phyloP scores from a whole-genome alignment of 768 basidiomycete genomes.

The Cytidiella melzeri region DNA sequence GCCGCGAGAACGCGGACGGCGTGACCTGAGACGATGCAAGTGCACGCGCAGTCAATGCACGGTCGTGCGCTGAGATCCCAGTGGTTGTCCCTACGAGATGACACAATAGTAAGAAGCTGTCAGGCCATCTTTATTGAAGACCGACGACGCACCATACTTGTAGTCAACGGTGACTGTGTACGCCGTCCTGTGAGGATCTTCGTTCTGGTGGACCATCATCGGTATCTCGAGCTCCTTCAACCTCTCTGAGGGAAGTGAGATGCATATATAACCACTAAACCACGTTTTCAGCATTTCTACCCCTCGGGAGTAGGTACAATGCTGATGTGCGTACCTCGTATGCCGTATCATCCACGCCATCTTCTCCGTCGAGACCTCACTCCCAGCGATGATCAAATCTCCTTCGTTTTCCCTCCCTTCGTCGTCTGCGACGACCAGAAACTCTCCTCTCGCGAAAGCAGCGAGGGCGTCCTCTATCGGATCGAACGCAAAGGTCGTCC shows the following conservation, averaged over 20 bases:
- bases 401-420: slow-evolving; percentile 96
- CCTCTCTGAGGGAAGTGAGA: slow-evolving; percentile 71
- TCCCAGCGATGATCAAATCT: slow-evolving; percentile 86
- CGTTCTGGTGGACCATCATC: slow-evolving; percentile 91
- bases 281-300: too few species aligned
- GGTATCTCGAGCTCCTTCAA: slow-evolving; percentile 77
- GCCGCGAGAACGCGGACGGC: slow-evolving; percentile 77
- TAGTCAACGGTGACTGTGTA: slow-evolving; percentile 97
- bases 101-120: not conserved
- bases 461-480: slow-evolving; percentile 71
- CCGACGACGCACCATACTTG: slow-evolving; percentile 56
- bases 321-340: slow-evolving; percentile 65
- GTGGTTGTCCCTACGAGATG: slow-evolving; percentile 71
- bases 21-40: slow-evolving; percentile 56
- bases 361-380: slow-evolving; percentile 82
- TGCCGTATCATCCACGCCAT: slow-evolving; percentile 99
- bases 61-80: slow-evolving; percentile 95
- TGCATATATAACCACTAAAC: slow-evolving; percentile 87
- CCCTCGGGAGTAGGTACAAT: too few species aligned
- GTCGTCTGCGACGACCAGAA: slow-evolving; percentile 97
- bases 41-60: slow-evolving; percentile 79
- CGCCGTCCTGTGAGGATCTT: slow-evolving; percentile 88
- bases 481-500: slow-evolving; percentile 62
- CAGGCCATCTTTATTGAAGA: not conserved
- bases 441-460: slow-evolving; percentile 76